Evolutionary conservation across 1,139 yeast species (phyloP).

Genomic region (Hansenula lynferdii): DNA sequence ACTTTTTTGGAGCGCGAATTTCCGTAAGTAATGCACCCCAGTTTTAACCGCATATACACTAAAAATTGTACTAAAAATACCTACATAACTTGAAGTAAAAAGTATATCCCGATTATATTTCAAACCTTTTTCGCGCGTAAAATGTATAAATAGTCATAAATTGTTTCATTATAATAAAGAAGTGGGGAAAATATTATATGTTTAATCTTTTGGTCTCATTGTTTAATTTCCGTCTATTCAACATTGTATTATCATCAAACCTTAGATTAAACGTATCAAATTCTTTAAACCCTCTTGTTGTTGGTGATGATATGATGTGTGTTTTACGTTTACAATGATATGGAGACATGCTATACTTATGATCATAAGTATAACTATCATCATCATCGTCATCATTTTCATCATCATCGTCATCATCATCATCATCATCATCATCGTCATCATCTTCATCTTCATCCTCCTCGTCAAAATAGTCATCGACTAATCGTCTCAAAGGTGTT

Average conservation of each 20-base stretch:
- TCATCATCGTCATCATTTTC: conserved; percentile 11
- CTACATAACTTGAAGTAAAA: too few species aligned
- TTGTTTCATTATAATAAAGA: too few species aligned
- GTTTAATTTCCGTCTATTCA: conserved; percentile 45
- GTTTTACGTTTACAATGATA: conserved; percentile 1
- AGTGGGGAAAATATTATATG: too few species aligned
- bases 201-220: not conserved
- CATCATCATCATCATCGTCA: conserved; percentile 17
- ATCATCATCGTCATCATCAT: conserved; percentile 13
- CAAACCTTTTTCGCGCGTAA: too few species aligned
- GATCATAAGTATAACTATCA: conserved; percentile 3
- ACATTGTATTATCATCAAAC: conserved; percentile 53
- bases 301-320: not conserved
- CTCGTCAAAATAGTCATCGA: conserved; percentile 22
- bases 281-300: conserved; percentile 15
- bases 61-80: too few species aligned
- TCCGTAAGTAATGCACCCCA: too few species aligned
- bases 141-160: too few species aligned
- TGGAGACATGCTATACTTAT: conserved; percentile 4
- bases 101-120: too few species aligned
- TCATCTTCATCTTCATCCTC: conserved; percentile 21
- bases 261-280: conserved; percentile 41
- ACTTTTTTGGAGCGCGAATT: too few species aligned
- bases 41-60: too few species aligned
- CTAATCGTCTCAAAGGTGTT: conserved; percentile 19